Percentiles rank a stretch among this genome's conserved stretches.
Conservation (phyloP, 208 protist species). For the Novymonas esmeraldas region DNA sequence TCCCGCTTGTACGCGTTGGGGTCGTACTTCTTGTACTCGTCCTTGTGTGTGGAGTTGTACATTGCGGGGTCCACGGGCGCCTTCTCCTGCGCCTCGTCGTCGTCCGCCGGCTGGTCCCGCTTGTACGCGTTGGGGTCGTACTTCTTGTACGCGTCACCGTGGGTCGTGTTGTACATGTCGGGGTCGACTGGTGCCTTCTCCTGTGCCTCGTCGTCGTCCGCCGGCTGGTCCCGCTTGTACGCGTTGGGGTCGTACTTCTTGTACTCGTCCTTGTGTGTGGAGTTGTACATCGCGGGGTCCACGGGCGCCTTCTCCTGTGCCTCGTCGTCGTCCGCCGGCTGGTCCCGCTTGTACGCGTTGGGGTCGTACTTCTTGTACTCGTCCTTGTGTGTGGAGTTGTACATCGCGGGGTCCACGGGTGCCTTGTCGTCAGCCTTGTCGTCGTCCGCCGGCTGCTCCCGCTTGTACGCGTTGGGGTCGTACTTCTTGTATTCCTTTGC, state of each 20-base stretch:
- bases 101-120: slow-evolving; percentile 7
- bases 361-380: slow-evolving; percentile 42
- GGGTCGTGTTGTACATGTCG: slow-evolving; percentile 35
- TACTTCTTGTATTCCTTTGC: slow-evolving; percentile 46
- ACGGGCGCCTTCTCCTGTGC: slow-evolving; percentile 16
- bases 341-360: slow-evolving; percentile 43
- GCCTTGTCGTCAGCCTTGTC: slow-evolving; percentile 13
- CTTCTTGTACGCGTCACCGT: slow-evolving; percentile 3
- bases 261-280: slow-evolving; percentile 7
- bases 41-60: slow-evolving; percentile 55
- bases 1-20: slow-evolving; percentile 44
- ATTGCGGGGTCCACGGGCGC: slow-evolving; percentile 22
- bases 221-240: slow-evolving; percentile 36
- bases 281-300: slow-evolving; percentile 35
- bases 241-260: slow-evolving; percentile 14
- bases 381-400: slow-evolving; percentile 46
- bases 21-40: slow-evolving; percentile 43
- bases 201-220: not conserved
- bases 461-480: slow-evolving; percentile 48
- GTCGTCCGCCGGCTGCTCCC: slow-evolving; percentile 8
- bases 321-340: slow-evolving; percentile 8
- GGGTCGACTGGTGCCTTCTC: slow-evolving; percentile 36
- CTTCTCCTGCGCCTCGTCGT: not conserved
- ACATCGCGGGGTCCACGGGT: slow-evolving; percentile 34
- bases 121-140: slow-evolving; percentile 4